A percentile compares a stretch with the other conserved stretches of the same genome.
phyloP scores from a whole-genome alignment of 192 early-diverging fungal species.

The Coemansia sp. region DNA sequence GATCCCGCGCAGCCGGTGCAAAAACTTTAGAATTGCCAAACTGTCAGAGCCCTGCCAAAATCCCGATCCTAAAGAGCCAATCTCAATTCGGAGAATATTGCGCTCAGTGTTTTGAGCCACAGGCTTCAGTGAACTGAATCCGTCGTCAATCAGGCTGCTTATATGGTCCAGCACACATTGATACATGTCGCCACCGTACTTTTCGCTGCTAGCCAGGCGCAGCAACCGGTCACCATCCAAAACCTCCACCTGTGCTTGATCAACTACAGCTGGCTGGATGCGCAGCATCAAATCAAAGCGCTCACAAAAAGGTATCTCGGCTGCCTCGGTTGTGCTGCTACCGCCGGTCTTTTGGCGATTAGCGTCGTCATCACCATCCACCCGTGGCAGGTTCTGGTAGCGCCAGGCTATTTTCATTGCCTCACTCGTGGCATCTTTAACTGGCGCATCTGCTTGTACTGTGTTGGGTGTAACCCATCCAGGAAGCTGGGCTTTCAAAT shows the following conservation, averaged over 20 bases:
- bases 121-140: conserved; percentile 60
- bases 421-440: conserved; percentile 43
- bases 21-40: conserved; percentile 62
- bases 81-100: conserved; percentile 74
- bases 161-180: conserved; percentile 53
- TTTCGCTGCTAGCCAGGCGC: conserved; percentile 4
- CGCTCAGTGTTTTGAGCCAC: conserved; percentile 44
- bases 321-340: neutral
- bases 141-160: conserved; percentile 59
- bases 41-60: conserved; percentile 67
- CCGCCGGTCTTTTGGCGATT: neutral
- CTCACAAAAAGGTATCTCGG: conserved; percentile 67
- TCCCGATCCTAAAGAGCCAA: conserved; percentile 79
- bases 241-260: conserved; percentile 56
- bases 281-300: conserved; percentile 83
- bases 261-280: conserved; percentile 61
- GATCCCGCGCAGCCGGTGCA: conserved; percentile 73
- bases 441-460: neutral
- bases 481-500: conserved; percentile 57
- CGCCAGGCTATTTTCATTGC: conserved; percentile 92
- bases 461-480: conserved; percentile 36
- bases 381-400: conserved; percentile 75
- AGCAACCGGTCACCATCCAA: conserved; percentile 43
- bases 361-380: conserved; percentile 12
- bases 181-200: conserved; percentile 35